phyloP scores from a whole-genome alignment of 2,329 filamentous ascomycete species.

The Phialocephala sp. region DNA sequence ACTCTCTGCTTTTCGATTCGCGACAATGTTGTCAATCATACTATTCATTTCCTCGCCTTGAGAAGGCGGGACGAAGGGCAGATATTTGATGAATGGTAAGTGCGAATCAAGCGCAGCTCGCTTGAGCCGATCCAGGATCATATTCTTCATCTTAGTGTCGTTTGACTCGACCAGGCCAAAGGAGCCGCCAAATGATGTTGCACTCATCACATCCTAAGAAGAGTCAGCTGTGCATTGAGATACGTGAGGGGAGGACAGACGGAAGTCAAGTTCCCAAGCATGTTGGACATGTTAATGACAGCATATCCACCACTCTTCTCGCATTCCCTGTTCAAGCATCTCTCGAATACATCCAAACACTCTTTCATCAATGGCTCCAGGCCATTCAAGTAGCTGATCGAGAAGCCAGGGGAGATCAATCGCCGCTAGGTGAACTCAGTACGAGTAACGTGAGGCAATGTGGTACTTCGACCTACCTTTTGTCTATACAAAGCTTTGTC shows the following conservation, averaged over 20 bases:
- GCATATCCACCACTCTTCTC: slow-evolving; percentile 18
- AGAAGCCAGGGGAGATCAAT: slow-evolving; percentile 30
- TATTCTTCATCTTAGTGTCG: slow-evolving; percentile 26
- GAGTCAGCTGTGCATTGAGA: not conserved
- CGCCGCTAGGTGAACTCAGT: slow-evolving; percentile 20
- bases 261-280: slow-evolving; percentile 28
- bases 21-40: slow-evolving; percentile 26
- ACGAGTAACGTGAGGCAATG: not conserved
- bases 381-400: slow-evolving; percentile 31
- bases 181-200: slow-evolving; percentile 31
- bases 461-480: slow-evolving; percentile 23
- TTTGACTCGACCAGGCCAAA: slow-evolving; percentile 29
- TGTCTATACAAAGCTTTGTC: slow-evolving; percentile 29
- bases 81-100: slow-evolving; percentile 27
- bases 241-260: slow-evolving; percentile 11
- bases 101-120: slow-evolving; percentile 23
- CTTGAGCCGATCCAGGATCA: slow-evolving; percentile 25
- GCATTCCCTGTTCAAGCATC: slow-evolving; percentile 22
- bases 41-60: slow-evolving; percentile 17
- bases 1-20: slow-evolving; percentile 18
- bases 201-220: slow-evolving; percentile 30
- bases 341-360: slow-evolving; percentile 26
- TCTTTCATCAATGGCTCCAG: slow-evolving; percentile 30
- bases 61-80: slow-evolving; percentile 24
- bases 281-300: slow-evolving; percentile 21